Conservation (phyloP, 345 rosid genomes). For the Brassica juncea region DNA sequence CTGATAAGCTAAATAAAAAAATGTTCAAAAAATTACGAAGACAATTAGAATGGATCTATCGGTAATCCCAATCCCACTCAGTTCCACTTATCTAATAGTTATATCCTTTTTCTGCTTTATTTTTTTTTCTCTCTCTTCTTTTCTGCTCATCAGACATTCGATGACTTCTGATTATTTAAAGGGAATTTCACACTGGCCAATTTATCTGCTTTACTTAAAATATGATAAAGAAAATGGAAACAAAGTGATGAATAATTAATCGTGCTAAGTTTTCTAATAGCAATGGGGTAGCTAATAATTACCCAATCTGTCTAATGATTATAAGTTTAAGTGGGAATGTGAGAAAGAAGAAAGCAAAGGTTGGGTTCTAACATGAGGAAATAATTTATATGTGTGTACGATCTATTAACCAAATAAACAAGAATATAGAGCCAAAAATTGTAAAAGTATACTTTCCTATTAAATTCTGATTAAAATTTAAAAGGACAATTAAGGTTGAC, state of each 20-base stretch:
- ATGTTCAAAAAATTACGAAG: not conserved
- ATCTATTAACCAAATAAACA: not conserved
- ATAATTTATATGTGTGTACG: not conserved
- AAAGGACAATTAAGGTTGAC: not conserved
- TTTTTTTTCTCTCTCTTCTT: not conserved
- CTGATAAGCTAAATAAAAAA: not conserved
- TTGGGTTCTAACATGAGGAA: not conserved
- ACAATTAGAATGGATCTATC: slow-evolving; percentile 22
- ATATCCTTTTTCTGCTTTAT: not conserved
- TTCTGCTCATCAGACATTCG: slow-evolving; percentile 29
- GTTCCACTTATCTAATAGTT: slow-evolving; percentile 25
- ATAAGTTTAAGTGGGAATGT: slow-evolving; percentile 39
- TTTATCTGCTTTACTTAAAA: slow-evolving; percentile 32
- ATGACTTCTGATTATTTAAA: slow-evolving; percentile 36
- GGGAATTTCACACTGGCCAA: slow-evolving; percentile 28
- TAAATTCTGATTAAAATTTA: not conserved
- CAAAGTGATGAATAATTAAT: slow-evolving; percentile 32
- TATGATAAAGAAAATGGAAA: slow-evolving; percentile 23
- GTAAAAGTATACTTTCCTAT: not conserved
- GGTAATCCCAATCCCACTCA: slow-evolving; percentile 25
- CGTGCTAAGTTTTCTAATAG: slow-evolving; percentile 33
- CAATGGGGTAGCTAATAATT: slow-evolving; percentile 29
- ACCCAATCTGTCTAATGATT: slow-evolving; percentile 39
- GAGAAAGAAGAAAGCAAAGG: slow-evolving; percentile 34
- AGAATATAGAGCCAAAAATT: not conserved